Base-by-base conservation (phyloP, 805 yeast genomes). In the Crinitomyces ghanaensis region DNA sequence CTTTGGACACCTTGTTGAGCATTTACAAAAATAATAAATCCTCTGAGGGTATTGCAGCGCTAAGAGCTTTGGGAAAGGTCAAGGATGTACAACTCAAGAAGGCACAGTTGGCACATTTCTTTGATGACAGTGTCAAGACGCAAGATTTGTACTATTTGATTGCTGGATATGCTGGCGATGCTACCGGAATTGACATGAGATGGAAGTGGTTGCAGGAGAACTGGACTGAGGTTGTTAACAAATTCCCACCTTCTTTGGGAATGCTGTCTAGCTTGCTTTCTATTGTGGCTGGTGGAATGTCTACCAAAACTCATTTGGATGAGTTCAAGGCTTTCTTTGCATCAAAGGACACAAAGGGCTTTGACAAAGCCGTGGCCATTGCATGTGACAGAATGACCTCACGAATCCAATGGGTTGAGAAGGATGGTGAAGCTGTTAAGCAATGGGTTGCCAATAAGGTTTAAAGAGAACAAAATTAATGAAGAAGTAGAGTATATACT, bases 141-240 rank as follows among this genome's bases (percentile, higher is more conserved):
- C 93, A 82, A 62, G 93, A 82, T 54, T 68, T 78, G 35, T 74
- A 74, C 59, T 67, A 74, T 44, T 93, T 94, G 43, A 65, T 88
- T 72, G 70, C 62, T 40, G 86, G 91, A 27, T 61, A 83, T 62
- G 64, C 78, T 47, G 50, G 69, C 11, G 74, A 74, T 48, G 65
- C 60, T 34, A 64, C 61, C 27, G 93, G 95, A 61, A 63, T 78
- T 38, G 71, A 72, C 44, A 68, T 72, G 8, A 59, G 77, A 43
- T 86, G 86, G 83, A 35, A 49, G 12, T 88, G 95, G 94, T 49
- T 56, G 13, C 66, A 68, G 47, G 48, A 39, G 9, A 76, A 86
- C 57, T 88, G 93, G 88, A 84, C 73, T 37, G 67, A 62, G 28
- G 51, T 88, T 39, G 59, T 60, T 46, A 66, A 72, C 53, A 62